Conservation (phyloP, 345 rosid genomes). For the Aethionema arabicum region DNA sequence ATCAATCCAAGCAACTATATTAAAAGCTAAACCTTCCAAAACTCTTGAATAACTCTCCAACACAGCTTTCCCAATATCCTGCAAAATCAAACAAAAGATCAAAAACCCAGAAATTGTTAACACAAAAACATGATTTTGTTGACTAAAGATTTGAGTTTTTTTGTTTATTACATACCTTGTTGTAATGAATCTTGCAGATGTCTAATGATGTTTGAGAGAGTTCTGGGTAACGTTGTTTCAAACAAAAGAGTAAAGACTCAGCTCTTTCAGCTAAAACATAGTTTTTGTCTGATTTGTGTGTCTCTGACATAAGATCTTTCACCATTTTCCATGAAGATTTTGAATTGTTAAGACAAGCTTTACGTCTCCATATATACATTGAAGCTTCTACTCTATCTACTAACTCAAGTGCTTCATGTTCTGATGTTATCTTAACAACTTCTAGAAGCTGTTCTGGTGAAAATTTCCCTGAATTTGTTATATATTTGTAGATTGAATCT, state of each 20-base stretch:
- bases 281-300: conserved; percentile 65
- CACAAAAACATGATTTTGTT: not conserved
- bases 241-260: conserved; percentile 65
- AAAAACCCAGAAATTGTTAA: not conserved
- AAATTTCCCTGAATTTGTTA: conserved; percentile 54
- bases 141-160: not conserved
- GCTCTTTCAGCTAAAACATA: conserved; percentile 78
- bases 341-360: conserved; percentile 64
- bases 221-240: conserved; percentile 84
- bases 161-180: conserved; percentile 45
- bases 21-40: conserved; percentile 93
- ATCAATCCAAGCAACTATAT: conserved; percentile 84
- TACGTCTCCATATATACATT: conserved; percentile 93
- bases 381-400: conserved; percentile 84
- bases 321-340: conserved; percentile 90
- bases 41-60: conserved; percentile 94
- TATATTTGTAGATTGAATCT: conserved; percentile 61
- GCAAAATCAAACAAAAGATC: conserved; percentile 20
- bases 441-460: conserved; percentile 63
- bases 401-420: conserved; percentile 80
- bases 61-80: conserved; percentile 92
- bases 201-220: conserved; percentile 89
- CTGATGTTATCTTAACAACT: conserved; percentile 63
- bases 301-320: conserved; percentile 65
- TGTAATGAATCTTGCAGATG: conserved; percentile 87